These are phyloP conservation scores for Aspergillus fijiensis DNA, from an alignment of 2,329 filamentous ascomycete genomes.

Conservation along the genomic window DNA sequence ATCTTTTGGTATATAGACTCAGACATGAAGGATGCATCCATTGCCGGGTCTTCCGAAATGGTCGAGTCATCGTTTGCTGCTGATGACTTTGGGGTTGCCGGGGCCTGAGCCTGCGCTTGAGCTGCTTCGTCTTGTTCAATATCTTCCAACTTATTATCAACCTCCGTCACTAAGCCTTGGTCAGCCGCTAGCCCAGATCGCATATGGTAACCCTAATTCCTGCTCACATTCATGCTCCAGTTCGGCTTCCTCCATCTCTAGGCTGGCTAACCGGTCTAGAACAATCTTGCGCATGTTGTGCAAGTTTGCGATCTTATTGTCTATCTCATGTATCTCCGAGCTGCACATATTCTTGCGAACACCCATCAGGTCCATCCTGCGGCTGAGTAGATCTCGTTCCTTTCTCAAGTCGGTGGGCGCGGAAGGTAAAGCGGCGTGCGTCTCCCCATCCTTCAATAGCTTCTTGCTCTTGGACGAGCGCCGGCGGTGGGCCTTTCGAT, in stretches of 20 bases:
- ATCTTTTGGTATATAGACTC: constrained; percentile 96
- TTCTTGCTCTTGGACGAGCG: constrained; percentile 74
- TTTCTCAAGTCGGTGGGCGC: constrained; percentile 72
- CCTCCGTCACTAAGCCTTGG: constrained; percentile 49
- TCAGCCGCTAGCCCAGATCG: constrained; percentile 2
- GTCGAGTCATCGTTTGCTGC: constrained; percentile 48
- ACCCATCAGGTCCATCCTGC: constrained; percentile 84
- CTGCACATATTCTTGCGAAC: constrained; percentile 97
- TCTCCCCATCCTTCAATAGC: constrained; percentile 62
- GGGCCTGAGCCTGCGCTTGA: constrained; percentile 29
- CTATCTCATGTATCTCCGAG: constrained; percentile 92
- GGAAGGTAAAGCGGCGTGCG: constrained; percentile 58
- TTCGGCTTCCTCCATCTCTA: constrained; percentile 88
- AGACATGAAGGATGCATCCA: constrained; percentile 79
- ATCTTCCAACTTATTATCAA: constrained; percentile 64
- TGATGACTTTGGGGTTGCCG: constrained; percentile 38
- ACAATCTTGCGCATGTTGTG: constrained; percentile 91
- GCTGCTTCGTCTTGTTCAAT: constrained; percentile 52
- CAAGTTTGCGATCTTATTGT: constrained; percentile 92
- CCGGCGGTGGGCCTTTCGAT: constrained; percentile 67
- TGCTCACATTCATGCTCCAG: constrained; percentile 81
- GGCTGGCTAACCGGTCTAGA: constrained; percentile 75
- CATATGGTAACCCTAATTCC: not conserved
- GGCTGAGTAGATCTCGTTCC: constrained; percentile 75
- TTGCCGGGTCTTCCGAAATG: constrained; percentile 54